Evolutionary conservation across 768 basidiomycete genomes (phyloP), one percentile per base, ranked within the genome.

Genomic region (Candolleomyces efflorescens): DNA sequence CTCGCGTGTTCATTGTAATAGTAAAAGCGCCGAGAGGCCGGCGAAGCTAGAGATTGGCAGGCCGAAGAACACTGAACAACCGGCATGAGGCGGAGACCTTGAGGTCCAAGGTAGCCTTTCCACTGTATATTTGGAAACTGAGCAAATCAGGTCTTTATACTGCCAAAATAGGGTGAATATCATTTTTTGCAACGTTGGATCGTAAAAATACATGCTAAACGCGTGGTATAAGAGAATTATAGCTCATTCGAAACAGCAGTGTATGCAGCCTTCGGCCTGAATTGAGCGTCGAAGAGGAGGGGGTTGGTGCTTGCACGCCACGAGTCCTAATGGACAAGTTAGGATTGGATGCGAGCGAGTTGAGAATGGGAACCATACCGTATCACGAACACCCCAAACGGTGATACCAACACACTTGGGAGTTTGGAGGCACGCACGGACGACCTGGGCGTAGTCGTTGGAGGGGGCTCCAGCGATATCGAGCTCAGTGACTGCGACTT

Each of bases 401-500:
- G 79, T 80, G 64, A 82, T 78, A 23, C 73, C 71, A 27, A 80
- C 67, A 61, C 80, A 82, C 20, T 63, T 63, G 2, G 76, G 62
- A 9, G 73, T 71, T 18, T 67, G 67, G 56, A 79, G 65, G 64
- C 80, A 82, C 22, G 80, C 80, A 43, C 73, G 75, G 38, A 73
- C 72, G 52, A 80, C 79, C 5, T 67, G 69, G 18, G 63, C 60
- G 65, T 80, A 82, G 68, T 82, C 80, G 53, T 64, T 73, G 3
- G 74, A 32, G 1, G 74, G 47, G 39, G 69, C 71, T 44, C 69
- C 68, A 17, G 68, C 67, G 48, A 79, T 80, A 61, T 77, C 75
- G 45, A 78, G 70, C 59, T 78, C 78, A 7, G 79, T 81, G 65
- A 81, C 75, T 20, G 76, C 80, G 32, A 82, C 72, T 60, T 80